A percentile compares a stretch with the other conserved stretches of the same genome.
These are phyloP conservation scores for Alloteropsis semialata DNA, from an alignment of 176 grass and related monocot species.

Conservation along the genomic window DNA sequence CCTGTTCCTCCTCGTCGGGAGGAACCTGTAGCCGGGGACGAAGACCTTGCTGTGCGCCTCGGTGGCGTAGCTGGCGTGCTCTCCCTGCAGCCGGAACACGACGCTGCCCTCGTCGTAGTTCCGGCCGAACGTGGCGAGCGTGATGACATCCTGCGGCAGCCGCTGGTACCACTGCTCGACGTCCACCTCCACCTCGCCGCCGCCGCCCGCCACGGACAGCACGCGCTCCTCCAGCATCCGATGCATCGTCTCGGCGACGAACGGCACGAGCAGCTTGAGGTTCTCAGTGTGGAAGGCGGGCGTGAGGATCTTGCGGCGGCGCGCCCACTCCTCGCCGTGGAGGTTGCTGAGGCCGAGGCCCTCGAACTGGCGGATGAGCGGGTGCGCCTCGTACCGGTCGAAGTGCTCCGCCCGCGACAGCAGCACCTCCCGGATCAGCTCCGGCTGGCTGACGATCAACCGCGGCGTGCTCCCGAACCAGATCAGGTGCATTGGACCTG, in stretches of 20 bases:
- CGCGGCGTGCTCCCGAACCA: conserved; percentile 86
- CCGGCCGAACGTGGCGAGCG: conserved; percentile 75
- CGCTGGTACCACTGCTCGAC: conserved; percentile 62
- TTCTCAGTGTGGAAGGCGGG: conserved; percentile 88
- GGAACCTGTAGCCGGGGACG: conserved; percentile 91
- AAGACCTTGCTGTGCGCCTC: conserved; percentile 87
- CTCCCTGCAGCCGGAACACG: conserved; percentile 71
- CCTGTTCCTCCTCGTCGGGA: conserved; percentile 65
- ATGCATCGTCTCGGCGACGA: conserved; percentile 57
- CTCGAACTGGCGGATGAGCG: conserved; percentile 85
- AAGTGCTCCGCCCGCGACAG: conserved; percentile 70
- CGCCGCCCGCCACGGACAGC: not conserved
- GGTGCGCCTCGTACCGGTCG: conserved; percentile 89
- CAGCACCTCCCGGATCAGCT: conserved; percentile 81
- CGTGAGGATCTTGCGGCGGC: conserved; percentile 67
- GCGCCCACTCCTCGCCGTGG: conserved; percentile 67
- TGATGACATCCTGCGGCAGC: conserved; percentile 77
- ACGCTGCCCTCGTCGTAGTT: conserved; percentile 62
- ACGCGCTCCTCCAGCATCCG: conserved; percentile 60
- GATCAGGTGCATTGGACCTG: conserved; percentile 78
- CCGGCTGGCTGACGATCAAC: conserved; percentile 64
- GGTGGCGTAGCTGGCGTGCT: conserved; percentile 71
- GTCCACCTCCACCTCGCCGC: conserved; percentile 78
- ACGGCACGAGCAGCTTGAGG: conserved; percentile 65
- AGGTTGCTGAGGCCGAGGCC: conserved; percentile 80